phyloP scores from a whole-genome alignment of 331 rosid genomes.

The Quercus lobata region DNA sequence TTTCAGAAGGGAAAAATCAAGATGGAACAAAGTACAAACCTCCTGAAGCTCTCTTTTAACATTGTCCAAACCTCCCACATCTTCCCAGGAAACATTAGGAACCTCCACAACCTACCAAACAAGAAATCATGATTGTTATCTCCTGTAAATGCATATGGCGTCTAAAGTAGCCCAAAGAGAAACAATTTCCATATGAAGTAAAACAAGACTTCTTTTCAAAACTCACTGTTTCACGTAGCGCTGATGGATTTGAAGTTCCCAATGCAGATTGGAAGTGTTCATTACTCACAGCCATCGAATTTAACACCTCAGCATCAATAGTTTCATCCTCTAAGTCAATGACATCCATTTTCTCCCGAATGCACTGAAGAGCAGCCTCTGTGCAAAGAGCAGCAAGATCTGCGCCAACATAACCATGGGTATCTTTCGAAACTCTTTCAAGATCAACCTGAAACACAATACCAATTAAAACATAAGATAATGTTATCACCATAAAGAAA shows the following conservation, averaged over 20 bases:
- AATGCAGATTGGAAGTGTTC: slow-evolving; percentile 57
- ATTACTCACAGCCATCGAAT: slow-evolving; percentile 60
- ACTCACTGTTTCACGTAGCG: slow-evolving; percentile 67
- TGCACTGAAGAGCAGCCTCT: slow-evolving; percentile 63
- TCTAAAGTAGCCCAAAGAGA: neutral
- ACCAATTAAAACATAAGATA: neutral
- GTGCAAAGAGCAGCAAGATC: slow-evolving; percentile 67
- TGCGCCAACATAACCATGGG: slow-evolving; percentile 66
- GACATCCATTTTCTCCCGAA: slow-evolving; percentile 59
- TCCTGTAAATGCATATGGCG: neutral
- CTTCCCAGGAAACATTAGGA: slow-evolving; percentile 59
- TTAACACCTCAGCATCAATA: slow-evolving; percentile 59
- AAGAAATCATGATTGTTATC: neutral
- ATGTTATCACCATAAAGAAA: neutral
- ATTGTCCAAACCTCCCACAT: slow-evolving; percentile 51
- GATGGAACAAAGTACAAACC: slow-evolving; percentile 21
- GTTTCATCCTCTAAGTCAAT: slow-evolving; percentile 57
- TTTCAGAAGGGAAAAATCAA: neutral
- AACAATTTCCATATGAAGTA: neutral
- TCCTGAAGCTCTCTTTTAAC: slow-evolving; percentile 63
- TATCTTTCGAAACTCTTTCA: slow-evolving; percentile 47
- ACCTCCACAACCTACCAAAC: slow-evolving; percentile 53
- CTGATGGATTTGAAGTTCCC: slow-evolving; percentile 52
- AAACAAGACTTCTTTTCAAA: neutral
- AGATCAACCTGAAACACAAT: slow-evolving; percentile 49